These are phyloP conservation scores for Telopea speciosissima DNA, from an alignment of 177 flowering plant genomes.

Conservation along the genomic window DNA sequence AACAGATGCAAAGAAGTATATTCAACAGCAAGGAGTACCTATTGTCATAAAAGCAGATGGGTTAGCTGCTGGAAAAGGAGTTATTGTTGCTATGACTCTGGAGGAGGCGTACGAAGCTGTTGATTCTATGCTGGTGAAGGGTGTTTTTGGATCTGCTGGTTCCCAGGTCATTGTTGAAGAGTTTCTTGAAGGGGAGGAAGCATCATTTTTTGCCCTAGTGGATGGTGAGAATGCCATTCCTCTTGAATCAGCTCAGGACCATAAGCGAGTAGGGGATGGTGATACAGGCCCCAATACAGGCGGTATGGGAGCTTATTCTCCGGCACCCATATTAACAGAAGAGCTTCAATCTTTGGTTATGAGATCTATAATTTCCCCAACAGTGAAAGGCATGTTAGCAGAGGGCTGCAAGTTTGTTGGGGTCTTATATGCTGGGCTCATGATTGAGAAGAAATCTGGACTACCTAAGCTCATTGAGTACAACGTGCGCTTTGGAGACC, in stretches of 20 bases:
- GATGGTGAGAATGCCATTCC: slow-evolving; percentile 92
- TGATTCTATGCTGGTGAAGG: slow-evolving; percentile 78
- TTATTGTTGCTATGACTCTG: slow-evolving; percentile 82
- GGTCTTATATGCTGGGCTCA: slow-evolving; percentile 90
- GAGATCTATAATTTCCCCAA: slow-evolving; percentile 78
- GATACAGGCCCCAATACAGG: slow-evolving; percentile 97
- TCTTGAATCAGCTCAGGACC: slow-evolving; percentile 95
- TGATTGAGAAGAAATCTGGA: slow-evolving; percentile 92
- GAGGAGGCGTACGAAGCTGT: slow-evolving; percentile 87
- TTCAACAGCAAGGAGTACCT: slow-evolving; percentile 81
- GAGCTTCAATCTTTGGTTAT: slow-evolving; percentile 71
- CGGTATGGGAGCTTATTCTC: slow-evolving; percentile 98
- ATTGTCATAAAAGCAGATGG: slow-evolving; percentile 97
- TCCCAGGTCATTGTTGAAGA: slow-evolving; percentile 78
- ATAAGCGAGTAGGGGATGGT: slow-evolving; percentile 95
- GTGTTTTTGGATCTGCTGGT: slow-evolving; percentile 83
- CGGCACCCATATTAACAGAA: slow-evolving; percentile 79
- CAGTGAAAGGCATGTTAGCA: slow-evolving; percentile 87
- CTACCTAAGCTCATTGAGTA: slow-evolving; percentile 90
- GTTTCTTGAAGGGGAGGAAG: slow-evolving; percentile 92
- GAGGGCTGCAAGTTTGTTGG: slow-evolving; percentile 94
- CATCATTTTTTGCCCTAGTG: slow-evolving; percentile 90
- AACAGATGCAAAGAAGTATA: slow-evolving; percentile 68
- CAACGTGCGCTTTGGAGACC: slow-evolving; percentile 97
- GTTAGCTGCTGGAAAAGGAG: slow-evolving; percentile 96